These are phyloP conservation scores for Hyaloscypha finlandica DNA, from an alignment of 495 filamentous ascomycete species.

Conservation along the genomic window DNA sequence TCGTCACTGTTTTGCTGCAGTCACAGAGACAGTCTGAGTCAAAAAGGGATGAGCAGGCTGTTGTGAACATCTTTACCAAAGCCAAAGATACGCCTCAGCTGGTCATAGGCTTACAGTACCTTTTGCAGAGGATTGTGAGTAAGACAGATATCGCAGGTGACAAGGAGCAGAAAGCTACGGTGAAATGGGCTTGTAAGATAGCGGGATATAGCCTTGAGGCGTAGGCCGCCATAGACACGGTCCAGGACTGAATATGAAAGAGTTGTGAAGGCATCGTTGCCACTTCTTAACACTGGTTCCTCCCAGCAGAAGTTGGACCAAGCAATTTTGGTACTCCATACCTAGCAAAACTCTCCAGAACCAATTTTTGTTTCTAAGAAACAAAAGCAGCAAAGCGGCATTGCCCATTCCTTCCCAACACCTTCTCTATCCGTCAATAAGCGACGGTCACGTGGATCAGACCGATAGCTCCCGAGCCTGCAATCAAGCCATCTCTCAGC, in stretches of 20 bases:
- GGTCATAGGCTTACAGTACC: constrained; percentile 71
- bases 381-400: no score
- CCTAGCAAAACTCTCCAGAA: no score
- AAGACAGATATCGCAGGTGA: constrained; percentile 69
- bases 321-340: no score
- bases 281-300: no score
- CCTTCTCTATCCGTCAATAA: no score
- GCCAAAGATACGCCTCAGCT: constrained; percentile 62
- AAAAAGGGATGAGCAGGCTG: constrained; percentile 49
- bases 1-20: constrained; percentile 73
- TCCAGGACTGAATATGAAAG: neutral
- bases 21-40: constrained; percentile 38
- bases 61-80: constrained; percentile 67
- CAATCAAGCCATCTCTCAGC: constrained; percentile 39
- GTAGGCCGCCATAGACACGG: constrained; percentile 37
- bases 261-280: neutral
- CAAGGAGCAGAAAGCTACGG: constrained; percentile 58
- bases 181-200: constrained; percentile 72
- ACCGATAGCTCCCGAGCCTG: no score
- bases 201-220: constrained; percentile 59
- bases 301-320: no score
- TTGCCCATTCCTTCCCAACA: no score
- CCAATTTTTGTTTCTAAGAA: no score
- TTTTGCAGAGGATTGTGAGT: constrained; percentile 73
- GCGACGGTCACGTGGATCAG: no score